Evolutionary conservation across 352 stramenopile genomes (phyloP).

Genomic region (Phytophthora constricta): DNA sequence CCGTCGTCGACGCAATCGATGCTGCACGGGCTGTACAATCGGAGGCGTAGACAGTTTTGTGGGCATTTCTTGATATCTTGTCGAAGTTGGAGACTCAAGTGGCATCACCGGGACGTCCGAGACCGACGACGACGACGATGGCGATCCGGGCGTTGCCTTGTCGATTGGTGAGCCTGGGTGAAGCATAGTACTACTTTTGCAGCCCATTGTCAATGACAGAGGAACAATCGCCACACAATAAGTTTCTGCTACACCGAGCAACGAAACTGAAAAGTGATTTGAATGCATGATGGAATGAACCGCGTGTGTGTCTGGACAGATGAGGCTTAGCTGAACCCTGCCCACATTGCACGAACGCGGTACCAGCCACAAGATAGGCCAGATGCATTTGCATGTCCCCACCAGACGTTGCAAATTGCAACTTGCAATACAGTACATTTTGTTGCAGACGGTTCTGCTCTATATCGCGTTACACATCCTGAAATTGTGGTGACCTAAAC

Average conservation of each 20-base stretch:
- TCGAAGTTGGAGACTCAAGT: slow-evolving; percentile 29
- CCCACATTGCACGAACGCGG: slow-evolving; percentile 8
- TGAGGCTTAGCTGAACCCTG: slow-evolving; percentile 26
- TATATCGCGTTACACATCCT: slow-evolving; percentile 34
- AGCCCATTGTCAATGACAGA: slow-evolving; percentile 38
- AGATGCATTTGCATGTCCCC: slow-evolving; percentile 11
- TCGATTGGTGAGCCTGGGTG: slow-evolving; percentile 22
- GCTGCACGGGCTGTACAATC: slow-evolving; percentile 17
- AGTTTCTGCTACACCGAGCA: too few species aligned
- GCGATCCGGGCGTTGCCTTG: slow-evolving; percentile 29
- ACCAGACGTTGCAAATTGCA: background rate
- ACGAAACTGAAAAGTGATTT: too few species aligned
- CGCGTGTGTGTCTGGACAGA: slow-evolving; percentile 20
- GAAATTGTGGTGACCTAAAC: background rate
- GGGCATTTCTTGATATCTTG: slow-evolving; percentile 20
- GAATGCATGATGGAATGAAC: too few species aligned
- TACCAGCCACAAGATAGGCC: slow-evolving; percentile 17
- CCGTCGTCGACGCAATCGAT: slow-evolving; percentile 25
- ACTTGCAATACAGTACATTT: too few species aligned
- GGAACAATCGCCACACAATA: too few species aligned
- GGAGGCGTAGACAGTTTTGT: slow-evolving; percentile 14
- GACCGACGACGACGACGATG: slow-evolving; percentile 27
- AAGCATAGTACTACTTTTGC: slow-evolving; percentile 35
- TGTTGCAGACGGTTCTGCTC: slow-evolving; percentile 27
- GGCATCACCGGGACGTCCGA: slow-evolving; percentile 29